Conservation (phyloP, 75 land plant species). For the Chamaecyparis obtusa region DNA sequence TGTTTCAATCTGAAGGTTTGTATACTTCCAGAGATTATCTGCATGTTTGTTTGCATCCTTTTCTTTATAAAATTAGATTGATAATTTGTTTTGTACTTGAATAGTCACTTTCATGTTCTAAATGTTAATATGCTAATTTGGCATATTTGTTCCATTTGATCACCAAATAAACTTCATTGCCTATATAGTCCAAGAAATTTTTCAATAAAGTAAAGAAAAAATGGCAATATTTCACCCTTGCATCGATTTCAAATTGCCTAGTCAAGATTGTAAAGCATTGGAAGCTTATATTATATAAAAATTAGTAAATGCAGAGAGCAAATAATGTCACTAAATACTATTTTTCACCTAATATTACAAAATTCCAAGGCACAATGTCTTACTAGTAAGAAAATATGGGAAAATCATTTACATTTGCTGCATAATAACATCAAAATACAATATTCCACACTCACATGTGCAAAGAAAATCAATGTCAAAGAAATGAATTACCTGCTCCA, state of each 20-base stretch:
- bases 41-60: background rate
- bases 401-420: constrained; percentile 1
- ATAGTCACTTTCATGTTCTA: background rate
- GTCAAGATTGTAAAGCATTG: background rate
- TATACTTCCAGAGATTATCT: background rate
- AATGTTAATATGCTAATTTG: background rate
- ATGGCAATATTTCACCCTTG: background rate
- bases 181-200: background rate
- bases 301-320: background rate
- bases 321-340: background rate
- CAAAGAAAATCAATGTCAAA: constrained; percentile 92
- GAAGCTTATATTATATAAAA: background rate
- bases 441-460: constrained; percentile 71
- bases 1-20: background rate
- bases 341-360: background rate
- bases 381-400: background rate
- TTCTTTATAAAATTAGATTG: background rate
- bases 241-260: background rate
- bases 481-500: constrained; percentile 93
- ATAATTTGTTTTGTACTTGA: background rate
- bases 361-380: background rate
- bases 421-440: background rate
- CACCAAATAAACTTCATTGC: background rate
- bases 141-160: background rate
- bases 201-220: background rate